These are phyloP conservation scores for Posidonia oceanica DNA, from an alignment of 116 monocot genomes.

Conservation along the genomic window DNA sequence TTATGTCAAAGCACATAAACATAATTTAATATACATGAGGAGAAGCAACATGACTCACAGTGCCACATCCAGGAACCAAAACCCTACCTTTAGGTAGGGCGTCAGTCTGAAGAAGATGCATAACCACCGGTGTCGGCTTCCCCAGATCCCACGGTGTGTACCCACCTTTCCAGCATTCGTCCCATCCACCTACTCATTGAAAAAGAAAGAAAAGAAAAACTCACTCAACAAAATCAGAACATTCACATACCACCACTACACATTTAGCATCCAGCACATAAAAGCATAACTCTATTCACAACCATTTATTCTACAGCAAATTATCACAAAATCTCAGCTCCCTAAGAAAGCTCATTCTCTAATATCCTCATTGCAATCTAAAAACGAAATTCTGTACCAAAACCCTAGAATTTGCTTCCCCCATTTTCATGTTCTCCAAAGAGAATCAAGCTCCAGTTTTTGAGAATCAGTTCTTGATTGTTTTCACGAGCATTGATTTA, in stretches of 20 bases:
- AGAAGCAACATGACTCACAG: slow-evolving; percentile 20
- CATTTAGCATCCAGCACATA: neutral
- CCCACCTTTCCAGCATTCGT: slow-evolving; percentile 67
- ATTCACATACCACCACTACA: neutral
- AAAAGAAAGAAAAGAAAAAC: neutral
- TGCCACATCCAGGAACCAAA: slow-evolving; percentile 86
- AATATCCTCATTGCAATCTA: neutral
- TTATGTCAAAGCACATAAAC: neutral
- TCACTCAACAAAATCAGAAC: neutral
- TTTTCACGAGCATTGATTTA: too few species aligned
- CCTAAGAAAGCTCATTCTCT: neutral
- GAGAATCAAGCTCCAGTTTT: neutral
- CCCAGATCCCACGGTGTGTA: slow-evolving; percentile 71
- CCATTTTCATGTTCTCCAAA: neutral
- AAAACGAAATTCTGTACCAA: neutral
- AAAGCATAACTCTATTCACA: neutral
- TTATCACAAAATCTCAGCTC: too few species aligned
- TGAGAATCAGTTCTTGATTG: neutral
- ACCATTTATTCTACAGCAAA: neutral
- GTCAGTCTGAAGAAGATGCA: slow-evolving; percentile 39
- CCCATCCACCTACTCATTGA: slow-evolving; percentile 44
- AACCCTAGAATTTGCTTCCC: neutral
- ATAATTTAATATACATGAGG: neutral
- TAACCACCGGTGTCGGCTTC: slow-evolving; percentile 43
- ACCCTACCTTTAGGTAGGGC: slow-evolving; percentile 48